Evolutionary conservation across 352 stramenopile species (phyloP).

Genomic region (Phytophthora brassicae): DNA sequence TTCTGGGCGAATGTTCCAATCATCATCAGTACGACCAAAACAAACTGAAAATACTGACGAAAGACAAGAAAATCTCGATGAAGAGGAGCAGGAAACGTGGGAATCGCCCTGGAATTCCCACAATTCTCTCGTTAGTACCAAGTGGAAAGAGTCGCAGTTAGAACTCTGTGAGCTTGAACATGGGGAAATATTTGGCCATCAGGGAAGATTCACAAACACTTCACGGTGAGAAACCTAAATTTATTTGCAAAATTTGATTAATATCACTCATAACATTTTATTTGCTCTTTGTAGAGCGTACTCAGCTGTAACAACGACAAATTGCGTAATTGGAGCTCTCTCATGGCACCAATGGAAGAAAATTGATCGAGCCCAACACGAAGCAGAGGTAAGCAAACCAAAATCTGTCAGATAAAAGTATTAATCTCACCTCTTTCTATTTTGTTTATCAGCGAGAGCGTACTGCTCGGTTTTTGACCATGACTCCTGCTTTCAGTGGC

Average conservation of each 20-base stretch:
- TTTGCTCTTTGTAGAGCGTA: conserved; percentile 20
- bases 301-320: conserved; percentile 28
- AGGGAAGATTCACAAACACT: conserved; percentile 25
- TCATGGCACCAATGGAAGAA: conserved; percentile 35
- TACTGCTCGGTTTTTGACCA: conserved; percentile 42
- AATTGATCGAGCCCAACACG: conserved; percentile 33
- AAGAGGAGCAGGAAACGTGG: conserved; percentile 16
- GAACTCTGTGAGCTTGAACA: conserved; percentile 30
- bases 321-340: conserved; percentile 29
- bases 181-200: conserved; percentile 34
- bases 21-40: conserved; percentile 8
- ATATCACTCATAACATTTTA: background rate
- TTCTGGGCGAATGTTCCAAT: conserved; percentile 24
- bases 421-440: background rate
- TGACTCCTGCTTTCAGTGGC: conserved; percentile 39
- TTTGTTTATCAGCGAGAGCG: conserved; percentile 26
- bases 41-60: background rate
- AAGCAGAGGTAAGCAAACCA: conserved; percentile 27
- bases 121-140: background rate
- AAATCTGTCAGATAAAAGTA: too few relatives aligned
- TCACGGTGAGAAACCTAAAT: conserved; percentile 15
- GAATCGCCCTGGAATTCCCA: conserved; percentile 11
- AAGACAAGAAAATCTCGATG: background rate
- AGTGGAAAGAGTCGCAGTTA: conserved; percentile 30
- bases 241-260: background rate